These are phyloP conservation scores for Ambrosia artemisiifolia DNA, from an alignment of 129 eudicot genomes.

Conservation along the genomic window DNA sequence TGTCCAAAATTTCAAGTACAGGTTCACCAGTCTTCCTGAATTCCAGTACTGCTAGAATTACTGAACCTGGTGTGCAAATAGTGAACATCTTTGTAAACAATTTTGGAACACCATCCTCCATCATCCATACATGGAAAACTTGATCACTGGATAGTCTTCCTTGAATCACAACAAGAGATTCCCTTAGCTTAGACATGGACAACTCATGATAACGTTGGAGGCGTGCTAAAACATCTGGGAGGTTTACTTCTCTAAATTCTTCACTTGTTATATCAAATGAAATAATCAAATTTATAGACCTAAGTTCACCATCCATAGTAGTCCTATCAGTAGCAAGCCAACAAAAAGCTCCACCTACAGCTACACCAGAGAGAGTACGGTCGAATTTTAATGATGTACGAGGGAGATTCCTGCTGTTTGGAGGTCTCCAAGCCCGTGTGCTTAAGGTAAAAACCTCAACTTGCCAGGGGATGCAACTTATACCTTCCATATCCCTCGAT, in stretches of 20 bases:
- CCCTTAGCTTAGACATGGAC: background rate
- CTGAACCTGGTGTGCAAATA: background rate
- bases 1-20: background rate
- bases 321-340: background rate
- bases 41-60: background rate
- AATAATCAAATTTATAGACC: background rate
- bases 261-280: slow-evolving; percentile 8
- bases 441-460: background rate
- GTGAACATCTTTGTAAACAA: background rate
- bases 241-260: background rate
- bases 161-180: background rate
- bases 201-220: background rate
- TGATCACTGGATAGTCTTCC: background rate
- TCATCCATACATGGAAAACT: background rate
- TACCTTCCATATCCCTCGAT: background rate
- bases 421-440: background rate
- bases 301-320: background rate
- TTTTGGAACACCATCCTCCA: background rate
- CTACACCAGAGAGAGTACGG: background rate
- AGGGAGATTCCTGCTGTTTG: background rate
- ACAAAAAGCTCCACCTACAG: background rate
- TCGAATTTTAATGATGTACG: background rate
- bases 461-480: too few species aligned
- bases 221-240: background rate
- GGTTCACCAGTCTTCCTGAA: background rate